A percentile compares a stretch with the other conserved stretches of the same genome.
phyloP scores from a whole-genome alignment of 306 rosid species.

The Dryas drummondii region DNA sequence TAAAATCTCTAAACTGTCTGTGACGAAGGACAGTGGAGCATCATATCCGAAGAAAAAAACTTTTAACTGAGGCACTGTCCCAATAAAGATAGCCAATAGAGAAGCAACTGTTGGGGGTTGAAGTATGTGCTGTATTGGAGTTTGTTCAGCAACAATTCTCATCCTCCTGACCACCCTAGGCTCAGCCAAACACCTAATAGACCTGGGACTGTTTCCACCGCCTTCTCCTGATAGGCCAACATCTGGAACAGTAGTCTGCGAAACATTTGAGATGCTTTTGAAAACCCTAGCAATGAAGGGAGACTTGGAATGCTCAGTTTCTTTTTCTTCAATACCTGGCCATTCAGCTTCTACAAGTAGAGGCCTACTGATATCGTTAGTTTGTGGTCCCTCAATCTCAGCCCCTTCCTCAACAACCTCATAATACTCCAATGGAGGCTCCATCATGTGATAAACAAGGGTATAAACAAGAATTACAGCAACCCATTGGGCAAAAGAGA shows the following conservation, averaged over 20 bases:
- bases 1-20: slow-evolving; percentile 69
- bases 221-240: slow-evolving; percentile 38
- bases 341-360: slow-evolving; percentile 94
- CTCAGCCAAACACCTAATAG: slow-evolving; percentile 76
- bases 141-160: slow-evolving; percentile 74
- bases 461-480: slow-evolving; percentile 85
- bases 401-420: slow-evolving; percentile 65
- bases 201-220: slow-evolving; percentile 54
- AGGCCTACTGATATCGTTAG: slow-evolving; percentile 62
- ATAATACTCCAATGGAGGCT: slow-evolving; percentile 75
- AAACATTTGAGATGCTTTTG: slow-evolving; percentile 49
- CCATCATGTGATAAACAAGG: slow-evolving; percentile 95
- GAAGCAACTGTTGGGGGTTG: slow-evolving; percentile 93
- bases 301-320: slow-evolving; percentile 76
- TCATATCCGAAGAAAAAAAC: slow-evolving; percentile 60
- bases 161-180: slow-evolving; percentile 80
- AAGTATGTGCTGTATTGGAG: slow-evolving; percentile 75
- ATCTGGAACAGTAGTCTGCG: slow-evolving; percentile 50
- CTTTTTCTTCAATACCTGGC: slow-evolving; percentile 95
- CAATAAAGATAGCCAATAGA: slow-evolving; percentile 71
- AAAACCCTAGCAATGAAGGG: slow-evolving; percentile 72
- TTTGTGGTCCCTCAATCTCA: slow-evolving; percentile 39
- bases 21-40: slow-evolving; percentile 69
- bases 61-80: slow-evolving; percentile 68
- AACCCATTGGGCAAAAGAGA: slow-evolving; percentile 84